phyloP scores from a whole-genome alignment of 2,329 filamentous ascomycete species.

The Aspergillus bombycis region DNA sequence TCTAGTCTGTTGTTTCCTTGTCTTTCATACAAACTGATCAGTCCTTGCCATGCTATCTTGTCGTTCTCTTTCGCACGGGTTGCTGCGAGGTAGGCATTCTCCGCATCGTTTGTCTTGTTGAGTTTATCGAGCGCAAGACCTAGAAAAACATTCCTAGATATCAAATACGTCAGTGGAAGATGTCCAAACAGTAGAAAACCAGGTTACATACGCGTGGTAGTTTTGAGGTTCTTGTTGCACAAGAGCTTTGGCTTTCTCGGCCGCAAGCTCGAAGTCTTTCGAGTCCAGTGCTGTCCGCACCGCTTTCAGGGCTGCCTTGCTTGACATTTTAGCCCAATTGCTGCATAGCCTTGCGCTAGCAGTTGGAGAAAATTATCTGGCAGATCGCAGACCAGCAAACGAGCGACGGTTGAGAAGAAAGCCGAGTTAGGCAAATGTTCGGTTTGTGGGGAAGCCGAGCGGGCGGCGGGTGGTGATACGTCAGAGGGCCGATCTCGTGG shows the following conservation, averaged over 20 bases:
- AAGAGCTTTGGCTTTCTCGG: slow-evolving; percentile 68
- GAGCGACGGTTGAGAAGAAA: slow-evolving; percentile 11
- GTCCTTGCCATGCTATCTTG: slow-evolving; percentile 85
- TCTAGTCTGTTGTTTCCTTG: slow-evolving; percentile 70
- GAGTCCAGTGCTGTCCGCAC: slow-evolving; percentile 77
- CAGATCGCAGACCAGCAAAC: background rate
- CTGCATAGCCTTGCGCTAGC: slow-evolving; percentile 20
- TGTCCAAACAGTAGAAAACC: background rate
- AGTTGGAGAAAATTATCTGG: background rate
- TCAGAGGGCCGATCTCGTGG: slow-evolving; percentile 26
- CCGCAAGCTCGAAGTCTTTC: slow-evolving; percentile 76
- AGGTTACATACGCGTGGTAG: slow-evolving; percentile 71
- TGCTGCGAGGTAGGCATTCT: slow-evolving; percentile 74
- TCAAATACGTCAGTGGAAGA: slow-evolving; percentile 13
- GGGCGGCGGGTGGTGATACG: slow-evolving; percentile 24
- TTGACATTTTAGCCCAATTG: slow-evolving; percentile 39
- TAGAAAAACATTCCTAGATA: slow-evolving; percentile 73
- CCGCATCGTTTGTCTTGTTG: slow-evolving; percentile 70
- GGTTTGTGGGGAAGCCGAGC: slow-evolving; percentile 21
- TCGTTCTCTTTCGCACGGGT: slow-evolving; percentile 73
- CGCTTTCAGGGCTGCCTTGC: slow-evolving; percentile 77
- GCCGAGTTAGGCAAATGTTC: slow-evolving; percentile 14
- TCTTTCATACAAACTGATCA: slow-evolving; percentile 83
- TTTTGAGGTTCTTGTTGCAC: slow-evolving; percentile 74
- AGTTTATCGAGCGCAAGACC: slow-evolving; percentile 83